Evolutionary conservation across 2,329 filamentous ascomycete genomes (phyloP), one percentile per base, ranked within the genome.

Genomic region (Cadophora sp.): DNA sequence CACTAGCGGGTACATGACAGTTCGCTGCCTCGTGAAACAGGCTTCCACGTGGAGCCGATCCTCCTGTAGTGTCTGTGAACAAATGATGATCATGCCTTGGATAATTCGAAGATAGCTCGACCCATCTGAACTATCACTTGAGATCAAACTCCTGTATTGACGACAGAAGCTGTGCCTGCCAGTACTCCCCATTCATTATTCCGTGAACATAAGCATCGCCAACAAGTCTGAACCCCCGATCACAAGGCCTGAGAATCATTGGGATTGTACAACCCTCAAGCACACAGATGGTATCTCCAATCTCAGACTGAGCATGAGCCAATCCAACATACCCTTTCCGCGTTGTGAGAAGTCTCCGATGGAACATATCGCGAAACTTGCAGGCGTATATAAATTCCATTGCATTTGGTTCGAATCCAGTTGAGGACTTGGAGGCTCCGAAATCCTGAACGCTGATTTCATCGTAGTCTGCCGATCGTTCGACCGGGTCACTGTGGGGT

Each of bases 161-260:
- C 6, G 45, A 50, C 30, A 50, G 18, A 41, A 30, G 45, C 45
- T 62, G 59, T 39, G 59, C 59, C 18, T 62, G 45, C 59, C 59
- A 62, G 30, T 24, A 39, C 24, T 69, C 61, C 11, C 67, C 67
- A 41, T 65, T 45, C 67, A 69, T 69, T 16, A 69, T 62, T 20
- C 65, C 67, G 59, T 67, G 65, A n/a, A 67, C 62, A 62, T 69
- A 69, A 4, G 58, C 45, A 45, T 67, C 65, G 11, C 65, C 67
- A 13, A 67, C n/a, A 43, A 65, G 22, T 22, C 59, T 22, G 47
- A 45, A 67, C 6, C 62, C 45, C 7, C 65, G 50, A 16, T 39
- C 62, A 27, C 36, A 59, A 20, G 30, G 33, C 22, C 62, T 33
- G 8, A 69, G 24, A 27, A 67, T 50, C 18, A 67, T 51, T 9